A percentile compares a stretch with the other conserved stretches of the same genome.
Conservation (phyloP, 805 yeast species). For the Lipomyces yamadae region DNA sequence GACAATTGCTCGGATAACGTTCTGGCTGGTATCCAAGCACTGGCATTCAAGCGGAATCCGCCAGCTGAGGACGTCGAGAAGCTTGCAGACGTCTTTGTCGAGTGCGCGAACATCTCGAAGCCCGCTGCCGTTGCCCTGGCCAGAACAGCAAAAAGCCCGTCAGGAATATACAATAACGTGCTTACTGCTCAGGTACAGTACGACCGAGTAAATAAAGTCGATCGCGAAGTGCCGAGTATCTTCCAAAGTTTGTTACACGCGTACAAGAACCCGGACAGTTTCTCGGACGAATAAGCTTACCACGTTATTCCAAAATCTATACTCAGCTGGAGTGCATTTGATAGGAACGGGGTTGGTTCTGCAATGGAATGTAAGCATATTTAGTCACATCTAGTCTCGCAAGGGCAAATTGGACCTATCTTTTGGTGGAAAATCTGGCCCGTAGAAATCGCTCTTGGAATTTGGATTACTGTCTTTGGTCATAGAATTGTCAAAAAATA, state of each 20-base stretch:
- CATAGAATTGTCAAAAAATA: background rate
- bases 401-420: background rate
- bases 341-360: background rate
- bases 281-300: background rate
- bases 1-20: background rate
- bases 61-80: background rate
- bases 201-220: background rate
- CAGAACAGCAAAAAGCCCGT: background rate
- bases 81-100: conserved; percentile 1
- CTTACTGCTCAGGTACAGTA: conserved; percentile 2
- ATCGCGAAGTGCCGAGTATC: background rate
- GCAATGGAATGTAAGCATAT: background rate
- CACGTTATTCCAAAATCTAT: background rate
- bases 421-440: background rate
- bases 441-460: background rate
- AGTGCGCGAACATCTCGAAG: background rate
- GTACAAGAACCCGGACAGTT: background rate
- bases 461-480: background rate
- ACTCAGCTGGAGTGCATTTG: background rate
- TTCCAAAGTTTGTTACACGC: background rate
- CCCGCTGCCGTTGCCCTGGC: background rate
- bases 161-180: background rate
- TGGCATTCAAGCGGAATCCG: conserved; percentile 1
- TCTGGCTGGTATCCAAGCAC: background rate
- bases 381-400: background rate